A percentile compares a stretch with the other conserved stretches of the same genome.
Evolutionary conservation across 129 eudicot species (phyloP).

Genomic region (Heracleum sosnowskyi): DNA sequence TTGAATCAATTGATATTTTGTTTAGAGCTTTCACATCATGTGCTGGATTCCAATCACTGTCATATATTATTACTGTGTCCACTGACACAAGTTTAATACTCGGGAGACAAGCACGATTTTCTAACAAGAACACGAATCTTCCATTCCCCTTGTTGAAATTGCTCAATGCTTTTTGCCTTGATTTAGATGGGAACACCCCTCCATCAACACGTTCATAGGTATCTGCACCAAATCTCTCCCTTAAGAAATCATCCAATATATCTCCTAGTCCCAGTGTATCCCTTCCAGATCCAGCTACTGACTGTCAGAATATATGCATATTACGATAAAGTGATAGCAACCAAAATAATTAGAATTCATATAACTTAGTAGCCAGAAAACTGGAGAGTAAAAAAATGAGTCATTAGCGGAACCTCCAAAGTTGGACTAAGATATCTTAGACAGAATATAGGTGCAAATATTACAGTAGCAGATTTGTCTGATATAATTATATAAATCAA

Average conservation of each 20-base stretch:
- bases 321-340: constrained; percentile 2
- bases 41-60: constrained; percentile 83
- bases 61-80: constrained; percentile 54
- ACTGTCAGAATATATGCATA: constrained; percentile 23
- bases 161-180: constrained; percentile 51
- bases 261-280: constrained; percentile 42
- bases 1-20: constrained; percentile 50
- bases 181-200: constrained; percentile 27
- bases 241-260: constrained; percentile 75
- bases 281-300: constrained; percentile 47
- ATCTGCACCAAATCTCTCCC: constrained; percentile 60
- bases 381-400: background rate
- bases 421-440: background rate
- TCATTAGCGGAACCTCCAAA: background rate
- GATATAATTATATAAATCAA: background rate
- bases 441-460: background rate
- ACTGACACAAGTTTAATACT: constrained; percentile 50
- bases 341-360: background rate
- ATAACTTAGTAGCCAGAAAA: constrained; percentile 1
- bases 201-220: constrained; percentile 75
- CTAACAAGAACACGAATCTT: constrained; percentile 59
- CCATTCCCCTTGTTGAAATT: constrained; percentile 68
- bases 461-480: background rate
- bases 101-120: constrained; percentile 67
- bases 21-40: constrained; percentile 69